Evolutionary conservation across 192 early-diverging fungal species (phyloP).

Genomic region (Anaeromyces robustus): DNA sequence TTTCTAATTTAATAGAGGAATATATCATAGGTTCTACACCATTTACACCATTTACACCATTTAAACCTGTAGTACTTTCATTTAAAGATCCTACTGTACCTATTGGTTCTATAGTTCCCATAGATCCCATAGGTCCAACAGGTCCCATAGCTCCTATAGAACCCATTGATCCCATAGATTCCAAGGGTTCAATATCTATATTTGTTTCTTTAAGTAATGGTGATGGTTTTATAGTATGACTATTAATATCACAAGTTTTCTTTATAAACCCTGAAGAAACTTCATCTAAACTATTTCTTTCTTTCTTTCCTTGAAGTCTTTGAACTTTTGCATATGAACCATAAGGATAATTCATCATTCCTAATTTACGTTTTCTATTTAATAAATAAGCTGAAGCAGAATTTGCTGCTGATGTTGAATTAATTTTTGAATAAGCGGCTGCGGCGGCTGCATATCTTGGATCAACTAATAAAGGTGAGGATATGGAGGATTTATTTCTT

Average conservation of each 20-base stretch:
- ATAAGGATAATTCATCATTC: neutral
- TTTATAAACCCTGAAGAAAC: neutral
- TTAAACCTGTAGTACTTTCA: no score
- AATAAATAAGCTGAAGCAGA: neutral
- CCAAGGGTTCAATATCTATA: neutral
- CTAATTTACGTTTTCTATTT: neutral
- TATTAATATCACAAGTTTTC: neutral
- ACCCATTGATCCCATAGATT: no score
- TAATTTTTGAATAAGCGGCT: neutral
- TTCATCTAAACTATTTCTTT: neutral
- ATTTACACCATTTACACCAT: no score
- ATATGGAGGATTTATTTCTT: neutral
- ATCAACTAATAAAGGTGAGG: neutral
- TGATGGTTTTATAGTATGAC: neutral
- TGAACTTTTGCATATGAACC: neutral
- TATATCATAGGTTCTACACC: no score
- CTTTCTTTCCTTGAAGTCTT: neutral
- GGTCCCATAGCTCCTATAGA: no score
- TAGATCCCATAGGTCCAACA: no score
- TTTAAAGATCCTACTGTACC: no score
- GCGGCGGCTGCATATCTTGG: neutral
- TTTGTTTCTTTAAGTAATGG: neutral
- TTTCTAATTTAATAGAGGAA: no score
- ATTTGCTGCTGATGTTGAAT: no score
- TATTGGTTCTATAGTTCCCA: no score